Conservation (phyloP, 2,329 filamentous ascomycete species). For the Chalaropsis ovoidea region DNA sequence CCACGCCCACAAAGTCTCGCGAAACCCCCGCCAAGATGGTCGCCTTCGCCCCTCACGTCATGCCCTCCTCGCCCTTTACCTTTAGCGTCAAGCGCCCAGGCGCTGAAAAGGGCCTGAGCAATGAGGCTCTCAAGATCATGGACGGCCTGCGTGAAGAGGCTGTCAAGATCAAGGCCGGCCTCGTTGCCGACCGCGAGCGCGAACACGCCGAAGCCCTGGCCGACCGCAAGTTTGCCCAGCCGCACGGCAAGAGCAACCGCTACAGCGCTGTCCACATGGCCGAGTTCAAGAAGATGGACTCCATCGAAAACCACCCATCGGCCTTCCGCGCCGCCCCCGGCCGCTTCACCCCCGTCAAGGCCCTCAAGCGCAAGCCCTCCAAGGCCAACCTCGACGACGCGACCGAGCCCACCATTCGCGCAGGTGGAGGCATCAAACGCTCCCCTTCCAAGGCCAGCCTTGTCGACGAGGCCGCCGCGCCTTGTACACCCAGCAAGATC, state of each 20-base stretch:
- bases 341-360: conserved; percentile 40
- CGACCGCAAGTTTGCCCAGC: conserved; percentile 63
- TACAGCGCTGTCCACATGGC: conserved; percentile 80
- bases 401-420: conserved; percentile 31
- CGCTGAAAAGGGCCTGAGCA: conserved; percentile 47
- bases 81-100: conserved; percentile 48
- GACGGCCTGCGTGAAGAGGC: conserved; percentile 62
- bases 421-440: conserved; percentile 32
- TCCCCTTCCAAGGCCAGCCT: conserved; percentile 32
- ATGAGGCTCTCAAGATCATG: conserved; percentile 52
- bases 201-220: conserved; percentile 37
- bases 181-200: conserved; percentile 52
- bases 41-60: conserved; percentile 30
- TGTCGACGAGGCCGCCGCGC: conserved; percentile 28
- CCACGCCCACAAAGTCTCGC: conserved; percentile 27
- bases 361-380: conserved; percentile 31
- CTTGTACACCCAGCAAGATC: conserved; percentile 25
- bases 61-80: conserved; percentile 52
- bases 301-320: conserved; percentile 77
- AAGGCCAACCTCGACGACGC: conserved; percentile 59
- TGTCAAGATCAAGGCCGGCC: conserved; percentile 56
- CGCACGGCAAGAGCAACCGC: conserved; percentile 66
- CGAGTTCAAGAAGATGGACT: conserved; percentile 96
- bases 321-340: conserved; percentile 54
- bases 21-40: conserved; percentile 52